Conservation (phyloP, 305 asterid species). For the Fraxinus albicans region DNA sequence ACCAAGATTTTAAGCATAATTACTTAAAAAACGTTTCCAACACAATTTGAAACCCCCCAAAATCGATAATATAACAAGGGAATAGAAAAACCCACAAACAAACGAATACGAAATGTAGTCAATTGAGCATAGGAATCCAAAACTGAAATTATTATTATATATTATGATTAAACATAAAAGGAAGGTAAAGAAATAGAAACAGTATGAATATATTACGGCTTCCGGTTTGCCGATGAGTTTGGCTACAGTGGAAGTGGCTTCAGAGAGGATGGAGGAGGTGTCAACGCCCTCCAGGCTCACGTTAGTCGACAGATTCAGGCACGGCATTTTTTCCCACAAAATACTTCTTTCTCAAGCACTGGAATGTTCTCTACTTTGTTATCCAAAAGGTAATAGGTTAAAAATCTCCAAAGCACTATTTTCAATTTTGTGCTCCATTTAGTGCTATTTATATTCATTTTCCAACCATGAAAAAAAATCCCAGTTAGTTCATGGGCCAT, state of each 20-base stretch:
- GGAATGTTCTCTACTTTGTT: not conserved
- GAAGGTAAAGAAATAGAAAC: not conserved
- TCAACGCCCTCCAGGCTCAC: slow-evolving; percentile 78
- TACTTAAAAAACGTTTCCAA: not conserved
- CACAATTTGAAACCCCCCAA: not conserved
- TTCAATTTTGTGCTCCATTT: not conserved
- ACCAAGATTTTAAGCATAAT: not conserved
- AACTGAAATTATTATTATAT: not conserved
- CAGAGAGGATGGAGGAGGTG: slow-evolving; percentile 79
- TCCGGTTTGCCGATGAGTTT: slow-evolving; percentile 71
- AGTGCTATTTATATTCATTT: not conserved
- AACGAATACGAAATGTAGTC: not conserved
- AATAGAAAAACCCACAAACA: not conserved
- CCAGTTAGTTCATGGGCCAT: not conserved
- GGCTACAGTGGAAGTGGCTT: slow-evolving; percentile 68
- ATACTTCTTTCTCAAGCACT: slow-evolving; percentile 3
- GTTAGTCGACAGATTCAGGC: slow-evolving; percentile 81
- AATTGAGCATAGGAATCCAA: not conserved
- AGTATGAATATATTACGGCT: slow-evolving; percentile 37
- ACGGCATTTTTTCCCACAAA: slow-evolving; percentile 64
- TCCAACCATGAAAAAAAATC: not conserved
- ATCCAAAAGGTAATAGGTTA: not conserved
- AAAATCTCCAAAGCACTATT: not conserved
- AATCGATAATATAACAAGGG: not conserved
- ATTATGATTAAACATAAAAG: not conserved